phyloP scores from a whole-genome alignment of 78 protist genomes.

The Creolimax fragrantissima region DNA sequence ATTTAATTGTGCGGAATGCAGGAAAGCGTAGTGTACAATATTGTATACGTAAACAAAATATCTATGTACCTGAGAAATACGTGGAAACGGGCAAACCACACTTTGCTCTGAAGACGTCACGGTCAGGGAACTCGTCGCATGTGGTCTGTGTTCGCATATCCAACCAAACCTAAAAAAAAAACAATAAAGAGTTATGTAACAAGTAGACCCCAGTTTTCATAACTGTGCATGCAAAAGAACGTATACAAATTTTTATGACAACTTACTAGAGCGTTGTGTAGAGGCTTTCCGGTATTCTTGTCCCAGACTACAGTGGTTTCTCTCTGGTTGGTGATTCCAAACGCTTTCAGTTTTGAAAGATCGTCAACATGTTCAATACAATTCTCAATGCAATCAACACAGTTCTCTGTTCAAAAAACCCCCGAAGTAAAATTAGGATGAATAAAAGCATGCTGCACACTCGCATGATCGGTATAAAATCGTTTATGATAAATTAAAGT shows the following conservation, averaged over 20 bases:
- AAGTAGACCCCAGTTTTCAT: background rate
- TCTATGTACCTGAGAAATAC: constrained; percentile 56
- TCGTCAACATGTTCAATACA: background rate
- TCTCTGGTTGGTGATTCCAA: constrained; percentile 95
- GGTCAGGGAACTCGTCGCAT: background rate
- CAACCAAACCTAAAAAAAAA: background rate
- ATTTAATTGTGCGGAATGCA: too few relatives aligned
- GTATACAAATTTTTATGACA: too few relatives aligned
- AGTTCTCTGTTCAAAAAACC: background rate
- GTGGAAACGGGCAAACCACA: constrained; percentile 91
- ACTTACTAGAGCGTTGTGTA: constrained; percentile 69
- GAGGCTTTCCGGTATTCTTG: constrained; percentile 71
- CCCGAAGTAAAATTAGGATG: constrained; percentile 17
- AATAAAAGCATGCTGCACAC: constrained; percentile 29
- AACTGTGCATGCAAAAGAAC: too few relatives aligned
- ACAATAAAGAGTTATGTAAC: background rate
- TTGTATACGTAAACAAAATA: background rate
- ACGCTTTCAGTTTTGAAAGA: background rate
- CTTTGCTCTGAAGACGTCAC: background rate
- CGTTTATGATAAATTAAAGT: too few relatives aligned
- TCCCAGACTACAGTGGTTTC: constrained; percentile 94
- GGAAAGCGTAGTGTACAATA: too few relatives aligned
- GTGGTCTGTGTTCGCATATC: background rate
- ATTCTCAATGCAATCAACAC: background rate
- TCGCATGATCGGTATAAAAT: too few relatives aligned